These are phyloP conservation scores for Saccharomycopsis fibuligera DNA, from an alignment of 805 yeast genomes.

Conservation along the genomic window DNA sequence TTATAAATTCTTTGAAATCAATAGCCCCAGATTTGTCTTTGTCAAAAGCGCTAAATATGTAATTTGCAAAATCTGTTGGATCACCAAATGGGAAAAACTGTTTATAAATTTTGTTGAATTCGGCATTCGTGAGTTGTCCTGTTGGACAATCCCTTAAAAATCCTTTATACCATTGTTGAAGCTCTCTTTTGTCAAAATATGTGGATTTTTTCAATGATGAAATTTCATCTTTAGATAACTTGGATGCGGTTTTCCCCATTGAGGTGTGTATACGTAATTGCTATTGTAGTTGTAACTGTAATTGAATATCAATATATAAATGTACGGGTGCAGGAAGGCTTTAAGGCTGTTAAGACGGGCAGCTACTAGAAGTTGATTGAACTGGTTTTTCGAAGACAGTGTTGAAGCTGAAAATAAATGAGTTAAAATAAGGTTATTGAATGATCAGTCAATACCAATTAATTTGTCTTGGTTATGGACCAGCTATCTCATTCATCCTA, in stretches of 20 bases:
- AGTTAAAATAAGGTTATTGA: too few species aligned
- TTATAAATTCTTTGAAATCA: constrained; percentile 88
- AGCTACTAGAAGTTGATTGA: too few species aligned
- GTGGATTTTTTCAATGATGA: constrained; percentile 78
- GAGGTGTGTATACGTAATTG: not conserved
- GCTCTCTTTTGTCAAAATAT: constrained; percentile 84
- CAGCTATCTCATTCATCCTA: too few species aligned
- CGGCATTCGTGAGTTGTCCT: constrained; percentile 81
- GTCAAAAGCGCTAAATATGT: constrained; percentile 86
- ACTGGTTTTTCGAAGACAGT: too few species aligned
- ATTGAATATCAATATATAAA: too few species aligned
- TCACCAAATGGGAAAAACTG: constrained; percentile 99
- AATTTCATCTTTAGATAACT: constrained; percentile 84
- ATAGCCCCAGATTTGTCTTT: constrained; percentile 71
- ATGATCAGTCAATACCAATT: too few species aligned
- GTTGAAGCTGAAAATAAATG: too few species aligned
- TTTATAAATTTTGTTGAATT: constrained; percentile 85
- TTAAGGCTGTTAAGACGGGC: too few species aligned
- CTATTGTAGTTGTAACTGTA: not conserved
- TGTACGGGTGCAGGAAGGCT: too few species aligned
- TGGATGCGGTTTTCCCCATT: constrained; percentile 96
- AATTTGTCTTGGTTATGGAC: too few species aligned
- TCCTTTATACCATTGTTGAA: constrained; percentile 98
- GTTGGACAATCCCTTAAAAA: constrained; percentile 89
- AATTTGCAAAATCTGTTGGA: constrained; percentile 84